phyloP scores from a whole-genome alignment of 1,284 basidiomycete genomes.

The Pholiota adiposa region DNA sequence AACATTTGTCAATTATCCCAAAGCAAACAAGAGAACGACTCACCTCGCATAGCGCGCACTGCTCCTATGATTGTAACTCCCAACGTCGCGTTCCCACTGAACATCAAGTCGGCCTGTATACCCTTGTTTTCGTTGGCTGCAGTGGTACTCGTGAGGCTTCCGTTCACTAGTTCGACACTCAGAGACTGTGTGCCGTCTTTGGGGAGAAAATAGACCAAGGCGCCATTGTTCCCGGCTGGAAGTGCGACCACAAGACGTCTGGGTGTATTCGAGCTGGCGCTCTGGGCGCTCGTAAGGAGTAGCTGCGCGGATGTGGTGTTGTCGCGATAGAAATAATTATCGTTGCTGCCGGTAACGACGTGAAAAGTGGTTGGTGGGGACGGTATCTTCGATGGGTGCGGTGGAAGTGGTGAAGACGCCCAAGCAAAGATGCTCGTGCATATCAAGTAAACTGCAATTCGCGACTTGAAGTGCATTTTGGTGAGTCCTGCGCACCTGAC shows the following conservation, averaged over 20 bases:
- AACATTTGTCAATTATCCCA: neutral
- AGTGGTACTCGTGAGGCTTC: slow-evolving; percentile 23
- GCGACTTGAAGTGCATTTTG: neutral
- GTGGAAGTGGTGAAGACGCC: too few species aligned
- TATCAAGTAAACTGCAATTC: neutral
- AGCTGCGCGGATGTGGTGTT: slow-evolving; percentile 28
- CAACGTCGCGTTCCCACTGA: slow-evolving; percentile 26
- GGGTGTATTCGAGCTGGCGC: slow-evolving; percentile 14
- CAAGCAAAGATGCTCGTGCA: neutral
- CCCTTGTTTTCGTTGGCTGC: slow-evolving; percentile 23
- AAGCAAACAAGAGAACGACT: neutral
- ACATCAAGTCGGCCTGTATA: slow-evolving; percentile 28
- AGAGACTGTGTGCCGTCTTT: slow-evolving; percentile 7
- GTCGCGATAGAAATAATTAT: slow-evolving; percentile 31
- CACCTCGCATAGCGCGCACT: slow-evolving; percentile 31
- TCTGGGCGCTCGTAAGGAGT: slow-evolving; percentile 23
- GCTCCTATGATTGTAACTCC: slow-evolving; percentile 32
- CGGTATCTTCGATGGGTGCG: neutral
- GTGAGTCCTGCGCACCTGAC: too few species aligned
- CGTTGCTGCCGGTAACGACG: slow-evolving; percentile 29
- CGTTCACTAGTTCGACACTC: slow-evolving; percentile 26
- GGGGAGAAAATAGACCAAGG: slow-evolving; percentile 29
- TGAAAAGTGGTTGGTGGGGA: slow-evolving; percentile 23
- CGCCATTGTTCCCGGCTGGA: slow-evolving; percentile 32
- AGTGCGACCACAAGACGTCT: slow-evolving; percentile 29